These are phyloP conservation scores for Candida neerlandica DNA, from an alignment of 1,139 yeast genomes.

Conservation along the genomic window DNA sequence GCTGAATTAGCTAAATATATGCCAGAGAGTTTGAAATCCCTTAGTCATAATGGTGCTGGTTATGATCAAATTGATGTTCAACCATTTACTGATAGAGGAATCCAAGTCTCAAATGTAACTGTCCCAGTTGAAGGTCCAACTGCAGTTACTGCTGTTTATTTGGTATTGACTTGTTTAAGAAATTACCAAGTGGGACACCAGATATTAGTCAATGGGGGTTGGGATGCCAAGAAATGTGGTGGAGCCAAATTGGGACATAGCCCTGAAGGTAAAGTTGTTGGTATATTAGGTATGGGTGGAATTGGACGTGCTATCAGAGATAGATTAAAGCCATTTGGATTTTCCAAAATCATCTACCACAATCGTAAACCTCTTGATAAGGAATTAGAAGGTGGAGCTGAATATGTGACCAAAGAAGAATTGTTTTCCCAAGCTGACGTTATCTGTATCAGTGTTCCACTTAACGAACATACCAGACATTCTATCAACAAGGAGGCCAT, in stretches of 20 bases:
- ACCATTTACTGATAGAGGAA: constrained; percentile 48
- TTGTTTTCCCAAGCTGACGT: constrained; percentile 57
- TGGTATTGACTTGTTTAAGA: constrained; percentile 67
- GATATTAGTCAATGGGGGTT: constrained; percentile 55
- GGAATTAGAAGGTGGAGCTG: constrained; percentile 59
- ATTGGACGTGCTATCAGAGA: constrained; percentile 71
- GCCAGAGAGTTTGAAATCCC: constrained; percentile 62
- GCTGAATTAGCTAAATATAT: constrained; percentile 62
- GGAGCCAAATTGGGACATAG: constrained; percentile 41
- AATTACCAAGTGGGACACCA: constrained; percentile 54
- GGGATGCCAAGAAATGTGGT: constrained; percentile 43
- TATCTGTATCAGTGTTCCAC: constrained; percentile 64
- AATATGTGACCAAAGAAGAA: constrained; percentile 58
- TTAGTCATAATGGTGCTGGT: constrained; percentile 91
- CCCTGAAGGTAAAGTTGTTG: constrained; percentile 63
- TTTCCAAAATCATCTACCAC: constrained; percentile 58
- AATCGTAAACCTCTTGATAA: constrained; percentile 56
- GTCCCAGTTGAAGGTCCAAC: constrained; percentile 76
- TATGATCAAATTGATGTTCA: constrained; percentile 78
- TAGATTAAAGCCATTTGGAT: constrained; percentile 67
- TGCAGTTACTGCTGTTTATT: constrained; percentile 75
- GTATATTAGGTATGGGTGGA: constrained; percentile 77
- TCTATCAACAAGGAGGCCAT: constrained; percentile 55
- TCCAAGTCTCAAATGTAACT: constrained; percentile 76
- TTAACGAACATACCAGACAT: constrained; percentile 60